A percentile compares a stretch with the other conserved stretches of the same genome.
phyloP scores from a whole-genome alignment of 148 eudicot genomes.

The Heliosperma pusillum region DNA sequence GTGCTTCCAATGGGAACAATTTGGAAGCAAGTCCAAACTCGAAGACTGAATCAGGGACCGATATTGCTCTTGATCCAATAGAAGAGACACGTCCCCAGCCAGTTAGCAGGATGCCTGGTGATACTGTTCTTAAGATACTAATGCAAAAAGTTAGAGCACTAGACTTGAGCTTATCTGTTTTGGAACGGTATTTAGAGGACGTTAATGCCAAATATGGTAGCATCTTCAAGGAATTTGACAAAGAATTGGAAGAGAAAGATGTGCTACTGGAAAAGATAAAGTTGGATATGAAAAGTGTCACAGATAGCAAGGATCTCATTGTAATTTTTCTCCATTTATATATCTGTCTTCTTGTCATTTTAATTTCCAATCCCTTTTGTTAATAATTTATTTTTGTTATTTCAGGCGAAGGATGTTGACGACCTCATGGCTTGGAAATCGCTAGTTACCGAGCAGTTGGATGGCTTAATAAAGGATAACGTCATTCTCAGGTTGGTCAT shows the following conservation, averaged over 20 bases:
- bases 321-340: slow-evolving; percentile 33
- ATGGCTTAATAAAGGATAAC: slow-evolving; percentile 50
- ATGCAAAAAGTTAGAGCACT: slow-evolving; percentile 90
- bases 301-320: slow-evolving; percentile 60
- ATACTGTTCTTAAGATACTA: slow-evolving; percentile 88
- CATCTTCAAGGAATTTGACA: slow-evolving; percentile 70
- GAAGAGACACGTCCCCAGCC: slow-evolving; percentile 73
- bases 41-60: slow-evolving; percentile 27
- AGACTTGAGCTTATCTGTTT: slow-evolving; percentile 77
- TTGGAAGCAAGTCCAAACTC: slow-evolving; percentile 32
- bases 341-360: neutral
- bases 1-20: slow-evolving; percentile 29
- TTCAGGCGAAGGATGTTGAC: slow-evolving; percentile 71
- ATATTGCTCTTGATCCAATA: slow-evolving; percentile 51
- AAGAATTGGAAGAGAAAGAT: slow-evolving; percentile 63
- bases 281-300: slow-evolving; percentile 50
- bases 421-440: slow-evolving; percentile 88
- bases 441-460: slow-evolving; percentile 62
- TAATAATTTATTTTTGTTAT: slow-evolving; percentile 2
- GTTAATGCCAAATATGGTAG: slow-evolving; percentile 66
- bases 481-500: slow-evolving; percentile 63
- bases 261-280: slow-evolving; percentile 52
- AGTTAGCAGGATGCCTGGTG: slow-evolving; percentile 90
- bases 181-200: slow-evolving; percentile 85
- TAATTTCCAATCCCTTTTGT: slow-evolving; percentile 12